Evolutionary conservation across 345 rosid genomes (phyloP), one percentile per base, ranked within the genome.

Genomic region (Trapa incisa): DNA sequence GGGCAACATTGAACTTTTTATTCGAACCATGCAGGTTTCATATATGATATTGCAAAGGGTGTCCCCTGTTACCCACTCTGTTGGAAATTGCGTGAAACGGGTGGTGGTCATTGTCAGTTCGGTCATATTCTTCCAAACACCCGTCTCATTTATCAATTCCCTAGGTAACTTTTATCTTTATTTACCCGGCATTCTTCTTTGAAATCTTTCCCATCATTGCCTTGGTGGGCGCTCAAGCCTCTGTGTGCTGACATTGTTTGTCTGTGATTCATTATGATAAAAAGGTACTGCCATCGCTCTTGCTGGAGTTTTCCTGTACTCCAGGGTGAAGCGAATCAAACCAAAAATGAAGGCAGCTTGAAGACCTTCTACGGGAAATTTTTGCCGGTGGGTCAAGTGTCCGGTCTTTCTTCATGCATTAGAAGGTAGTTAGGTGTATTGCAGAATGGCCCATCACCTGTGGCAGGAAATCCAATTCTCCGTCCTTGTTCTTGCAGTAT

Each of bases 41-140:
- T 82, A 79, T 69, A 82, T 82, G 86, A 82, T 82, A 63, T 61
- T 82, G 70, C 78, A 77, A 65, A 82, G 86, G 69, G 83, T 82
- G 62, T 82, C 83, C 41, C 86, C 86, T 35, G 86, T 82, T 47
- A 82, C 86, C 37, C 86, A 82, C 74, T 79, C 86, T 0, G 83
- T 82, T 32, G 86, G 83, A 14, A 82, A 82, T 37, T 82, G 86
- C 3, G 86, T 82, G 71, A 82, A 82, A 83, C 78, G 86, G 15
- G 86, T 82, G 48, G 86, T 75, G 57, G 86, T 82, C 68, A 82
- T 82, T 48, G 86, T 82, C 61, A 82, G 86, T 78, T 82, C 86
- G 0, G 83, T 82, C 47, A 15, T 82, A 58, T 77, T 82, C 76
- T 82, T 82, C 80, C 58, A 36, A 54, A 77, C 81, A 6, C 83